phyloP scores from a whole-genome alignment of 805 yeast species.

The Candida pini region DNA sequence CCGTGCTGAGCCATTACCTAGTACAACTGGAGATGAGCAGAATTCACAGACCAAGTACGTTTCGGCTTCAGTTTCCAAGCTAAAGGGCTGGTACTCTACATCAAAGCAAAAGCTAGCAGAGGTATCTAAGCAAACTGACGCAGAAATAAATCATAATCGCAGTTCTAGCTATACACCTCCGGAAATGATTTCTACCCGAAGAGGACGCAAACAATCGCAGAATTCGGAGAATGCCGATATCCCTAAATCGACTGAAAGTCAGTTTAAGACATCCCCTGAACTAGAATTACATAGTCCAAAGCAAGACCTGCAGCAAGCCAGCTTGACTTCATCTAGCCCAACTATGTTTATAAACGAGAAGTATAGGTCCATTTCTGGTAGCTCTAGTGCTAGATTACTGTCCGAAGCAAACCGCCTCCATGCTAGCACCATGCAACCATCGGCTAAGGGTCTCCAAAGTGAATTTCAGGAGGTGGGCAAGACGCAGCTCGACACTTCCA shows the following conservation, averaged over 20 bases:
- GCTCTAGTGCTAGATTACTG: neutral
- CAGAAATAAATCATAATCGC: no score
- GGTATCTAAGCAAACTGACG: neutral
- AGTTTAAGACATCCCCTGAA: no score
- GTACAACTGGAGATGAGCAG: neutral
- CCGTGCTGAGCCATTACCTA: neutral
- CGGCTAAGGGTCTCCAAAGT: no score
- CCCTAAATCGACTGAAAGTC: neutral
- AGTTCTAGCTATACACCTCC: slow-evolving; percentile 36
- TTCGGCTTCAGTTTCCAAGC: slow-evolving; percentile 45
- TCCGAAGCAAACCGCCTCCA: neutral
- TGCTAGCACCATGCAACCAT: neutral
- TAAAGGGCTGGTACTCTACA: slow-evolving; percentile 66
- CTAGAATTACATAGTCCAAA: no score
- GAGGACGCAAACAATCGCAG: slow-evolving; percentile 17
- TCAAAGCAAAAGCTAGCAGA: slow-evolving; percentile 29
- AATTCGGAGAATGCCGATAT: neutral
- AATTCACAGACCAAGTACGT: slow-evolving; percentile 22
- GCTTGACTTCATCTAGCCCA: neutral
- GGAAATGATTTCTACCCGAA: slow-evolving; percentile 61
- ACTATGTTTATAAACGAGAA: slow-evolving; percentile 1
- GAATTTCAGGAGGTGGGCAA: no score
- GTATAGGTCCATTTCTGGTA: neutral
- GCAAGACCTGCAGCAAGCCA: neutral
- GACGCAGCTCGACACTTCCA: no score